Base-by-base conservation (phyloP, 108 stramenopile genomes). In the Hondaea fermentalgiana region DNA sequence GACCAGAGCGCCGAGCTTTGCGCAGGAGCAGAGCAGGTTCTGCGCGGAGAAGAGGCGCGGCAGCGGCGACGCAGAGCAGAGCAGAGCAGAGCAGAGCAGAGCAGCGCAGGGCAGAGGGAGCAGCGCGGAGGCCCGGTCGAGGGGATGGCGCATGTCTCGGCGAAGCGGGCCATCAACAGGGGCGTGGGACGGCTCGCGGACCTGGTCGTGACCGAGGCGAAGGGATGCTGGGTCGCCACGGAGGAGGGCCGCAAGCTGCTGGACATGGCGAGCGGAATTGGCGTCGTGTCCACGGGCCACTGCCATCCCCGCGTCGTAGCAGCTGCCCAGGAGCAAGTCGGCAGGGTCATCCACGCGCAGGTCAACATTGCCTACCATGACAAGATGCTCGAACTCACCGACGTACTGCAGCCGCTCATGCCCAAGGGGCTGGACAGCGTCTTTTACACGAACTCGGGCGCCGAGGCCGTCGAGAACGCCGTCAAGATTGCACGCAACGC, bases 221-320 rank as follows among this genome's bases (percentile, higher is more conserved):
- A 90, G 28, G 94, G 94, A 5, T 92, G 90, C 89, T 93, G 91
- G 43, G 91, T 93, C 58, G 64, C 60, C 25, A 91, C 89, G 45
- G 44, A 90, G 60, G 69, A 89, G 53, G 90, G 90, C 45, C 44
- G 29, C 21, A 88, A 90, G 88, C 49, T 89, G 21, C 90, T 94
- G 35, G 95, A 95, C 91, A 95, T 95, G 58, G 92, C 94, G 45
- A 93, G 91, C 17, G 95, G 95, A 14, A 95, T 95, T 59, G 95
- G 95, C 72, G 95, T 95, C n/a, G 83, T 92, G 3, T 94, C 94
- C 59, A 92, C 93, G 35, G 95, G 95, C n/a, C 95, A 96, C 91
- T 90, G 89, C 58, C 95, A 96, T 72, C 94, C 95, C 5, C 91
- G 87, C 43, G 91, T 96, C 28, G 90, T 95, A 14, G 60, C 92